These are phyloP conservation scores for Lachancea waltii DNA, from an alignment of 805 yeast species.

Conservation along the genomic window DNA sequence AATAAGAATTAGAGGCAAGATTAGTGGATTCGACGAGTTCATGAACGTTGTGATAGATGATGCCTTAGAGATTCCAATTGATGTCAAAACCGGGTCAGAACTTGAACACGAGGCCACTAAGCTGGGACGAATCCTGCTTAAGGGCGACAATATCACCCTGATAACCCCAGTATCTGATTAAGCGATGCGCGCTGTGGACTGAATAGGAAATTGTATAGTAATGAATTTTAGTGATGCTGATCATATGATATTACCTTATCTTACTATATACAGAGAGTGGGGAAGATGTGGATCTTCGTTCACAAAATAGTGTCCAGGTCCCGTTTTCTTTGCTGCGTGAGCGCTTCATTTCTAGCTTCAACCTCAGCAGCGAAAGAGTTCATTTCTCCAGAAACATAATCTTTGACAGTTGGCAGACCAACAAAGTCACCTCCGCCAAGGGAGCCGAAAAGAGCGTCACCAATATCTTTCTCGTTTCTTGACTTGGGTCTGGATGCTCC, in stretches of 20 bases:
- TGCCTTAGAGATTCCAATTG: constrained; percentile 58
- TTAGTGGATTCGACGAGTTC: constrained; percentile 93
- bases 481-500: constrained; percentile 18
- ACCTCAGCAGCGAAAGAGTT: constrained; percentile 26
- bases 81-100: constrained; percentile 33
- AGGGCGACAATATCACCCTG: constrained; percentile 90
- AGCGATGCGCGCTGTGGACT: background rate
- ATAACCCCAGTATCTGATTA: constrained; percentile 35
- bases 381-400: constrained; percentile 32
- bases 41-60: constrained; percentile 75
- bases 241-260: background rate
- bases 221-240: background rate
- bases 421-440: constrained; percentile 27
- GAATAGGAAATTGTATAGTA: background rate
- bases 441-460: constrained; percentile 36
- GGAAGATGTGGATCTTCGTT: background rate
- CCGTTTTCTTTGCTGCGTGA: constrained; percentile 11
- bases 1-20: constrained; percentile 70
- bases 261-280: constrained; percentile 5
- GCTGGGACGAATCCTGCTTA: constrained; percentile 72
- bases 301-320: constrained; percentile 15
- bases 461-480: constrained; percentile 21
- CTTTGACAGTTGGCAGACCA: constrained; percentile 33
- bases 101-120: constrained; percentile 30
- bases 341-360: constrained; percentile 13